A percentile compares a stretch with the other conserved stretches of the same genome.
Conservation (phyloP, 1,284 basidiomycete species). For the Naganishia sp. region DNA sequence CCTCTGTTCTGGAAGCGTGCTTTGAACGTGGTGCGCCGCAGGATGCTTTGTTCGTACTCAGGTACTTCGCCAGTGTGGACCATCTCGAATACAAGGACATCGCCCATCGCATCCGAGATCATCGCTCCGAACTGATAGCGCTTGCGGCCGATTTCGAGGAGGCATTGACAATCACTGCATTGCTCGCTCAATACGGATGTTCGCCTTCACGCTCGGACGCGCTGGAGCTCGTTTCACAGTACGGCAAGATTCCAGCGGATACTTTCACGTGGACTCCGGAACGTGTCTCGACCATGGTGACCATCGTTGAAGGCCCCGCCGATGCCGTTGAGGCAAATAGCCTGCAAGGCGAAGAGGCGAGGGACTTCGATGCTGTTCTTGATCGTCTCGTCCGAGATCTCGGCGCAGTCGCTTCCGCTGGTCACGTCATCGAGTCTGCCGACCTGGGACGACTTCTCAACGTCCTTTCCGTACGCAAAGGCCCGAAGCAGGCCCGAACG, state of each 20-base stretch:
- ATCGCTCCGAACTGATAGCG: conserved; percentile 58
- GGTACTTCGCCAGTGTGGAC: background rate
- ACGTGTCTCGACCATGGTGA: conserved; percentile 36
- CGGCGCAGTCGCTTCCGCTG: conserved; percentile 38
- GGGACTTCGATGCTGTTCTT: conserved; percentile 47
- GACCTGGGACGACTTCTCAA: conserved; percentile 32
- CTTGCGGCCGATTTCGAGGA: conserved; percentile 56
- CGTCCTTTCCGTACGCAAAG: conserved; percentile 28
- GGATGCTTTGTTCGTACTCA: conserved; percentile 9
- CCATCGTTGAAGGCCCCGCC: conserved; percentile 55
- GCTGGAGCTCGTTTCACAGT: conserved; percentile 1
- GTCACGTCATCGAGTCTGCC: conserved; percentile 56
- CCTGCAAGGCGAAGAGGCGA: conserved; percentile 37
- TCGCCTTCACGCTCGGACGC: conserved; percentile 5
- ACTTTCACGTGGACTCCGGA: conserved; percentile 9
- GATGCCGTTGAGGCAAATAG: conserved; percentile 34
- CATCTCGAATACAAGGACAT: background rate
- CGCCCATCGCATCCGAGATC: background rate
- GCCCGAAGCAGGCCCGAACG: conserved; percentile 46
- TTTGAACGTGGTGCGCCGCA: background rate
- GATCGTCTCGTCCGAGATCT: conserved; percentile 60
- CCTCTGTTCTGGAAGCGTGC: conserved; percentile 3
- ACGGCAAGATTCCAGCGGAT: background rate
- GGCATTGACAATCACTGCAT: conserved; percentile 9
- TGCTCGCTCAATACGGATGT: conserved; percentile 23